Evolutionary conservation across 805 yeast species (phyloP).

Genomic region (Saturnispora serradocipensis): DNA sequence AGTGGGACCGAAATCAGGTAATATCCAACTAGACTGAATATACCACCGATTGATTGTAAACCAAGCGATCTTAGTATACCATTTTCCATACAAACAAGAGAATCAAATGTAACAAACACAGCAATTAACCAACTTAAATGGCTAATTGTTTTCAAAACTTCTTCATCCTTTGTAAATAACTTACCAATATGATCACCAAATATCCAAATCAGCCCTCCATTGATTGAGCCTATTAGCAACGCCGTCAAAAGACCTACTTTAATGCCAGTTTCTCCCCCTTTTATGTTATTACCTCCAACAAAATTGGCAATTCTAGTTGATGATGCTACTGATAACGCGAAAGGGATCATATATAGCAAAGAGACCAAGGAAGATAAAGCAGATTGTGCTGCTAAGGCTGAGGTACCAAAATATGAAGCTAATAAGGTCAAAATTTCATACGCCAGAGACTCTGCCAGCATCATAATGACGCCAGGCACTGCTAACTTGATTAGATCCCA

Average conservation of each 20-base stretch:
- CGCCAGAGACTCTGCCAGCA: constrained; percentile 48
- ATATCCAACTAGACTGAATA: constrained; percentile 59
- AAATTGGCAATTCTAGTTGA: constrained; percentile 49
- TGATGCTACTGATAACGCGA: constrained; percentile 46
- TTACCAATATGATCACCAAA: constrained; percentile 40
- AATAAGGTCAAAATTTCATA: constrained; percentile 48
- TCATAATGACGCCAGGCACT: constrained; percentile 44
- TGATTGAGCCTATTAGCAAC: constrained; percentile 27
- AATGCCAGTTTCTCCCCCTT: constrained; percentile 31
- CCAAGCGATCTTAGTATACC: constrained; percentile 75
- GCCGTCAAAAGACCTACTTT: constrained; percentile 33
- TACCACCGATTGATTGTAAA: constrained; percentile 62
- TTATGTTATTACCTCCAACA: constrained; percentile 35
- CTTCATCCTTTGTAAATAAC: constrained; percentile 53
- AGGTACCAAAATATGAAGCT: constrained; percentile 44
- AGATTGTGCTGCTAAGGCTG: constrained; percentile 47
- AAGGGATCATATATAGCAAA: constrained; percentile 45
- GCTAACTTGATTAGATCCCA: constrained; percentile 36
- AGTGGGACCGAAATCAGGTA: constrained; percentile 64
- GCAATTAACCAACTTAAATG: constrained; percentile 56
- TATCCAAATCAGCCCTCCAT: constrained; percentile 37
- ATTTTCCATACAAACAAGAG: constrained; percentile 60
- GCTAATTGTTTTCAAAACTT: constrained; percentile 44
- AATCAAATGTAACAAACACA: constrained; percentile 58
- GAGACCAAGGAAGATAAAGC: constrained; percentile 45